Conservation (phyloP, 345 rosid genomes). For the Arabis hirsuta region DNA sequence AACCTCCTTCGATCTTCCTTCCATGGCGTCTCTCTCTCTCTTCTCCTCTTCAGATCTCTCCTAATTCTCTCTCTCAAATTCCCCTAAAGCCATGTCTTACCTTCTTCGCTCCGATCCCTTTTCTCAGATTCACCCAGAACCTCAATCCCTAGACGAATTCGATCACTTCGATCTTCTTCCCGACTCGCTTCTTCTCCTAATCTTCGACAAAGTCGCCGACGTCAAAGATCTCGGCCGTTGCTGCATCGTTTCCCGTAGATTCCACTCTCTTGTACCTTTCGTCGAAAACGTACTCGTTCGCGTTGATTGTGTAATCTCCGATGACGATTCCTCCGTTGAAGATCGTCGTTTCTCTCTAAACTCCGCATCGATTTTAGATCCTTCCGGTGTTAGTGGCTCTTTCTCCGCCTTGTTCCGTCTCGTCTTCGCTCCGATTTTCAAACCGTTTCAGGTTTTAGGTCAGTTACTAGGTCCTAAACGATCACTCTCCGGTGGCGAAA, state of each 20-base stretch:
- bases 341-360: constrained; percentile 52
- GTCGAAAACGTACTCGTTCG: constrained; percentile 91
- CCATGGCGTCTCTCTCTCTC: constrained; percentile 30
- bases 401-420: constrained; percentile 59
- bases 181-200: constrained; percentile 69
- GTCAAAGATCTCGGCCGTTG: constrained; percentile 95
- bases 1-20: constrained; percentile 21
- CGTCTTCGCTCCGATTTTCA: constrained; percentile 65
- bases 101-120: constrained; percentile 56
- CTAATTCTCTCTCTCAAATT: background rate
- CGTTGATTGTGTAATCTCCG: constrained; percentile 93
- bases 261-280: constrained; percentile 73
- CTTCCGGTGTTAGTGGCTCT: constrained; percentile 35
- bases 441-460: constrained; percentile 75
- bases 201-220: constrained; percentile 86
- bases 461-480: constrained; percentile 66
- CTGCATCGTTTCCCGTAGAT: constrained; percentile 81
- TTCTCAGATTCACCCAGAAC: constrained; percentile 58
- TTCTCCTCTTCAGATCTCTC: constrained; percentile 28
- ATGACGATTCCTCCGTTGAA: constrained; percentile 57
- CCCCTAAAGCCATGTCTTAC: constrained; percentile 32
- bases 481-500: constrained; percentile 44
- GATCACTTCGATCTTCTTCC: constrained; percentile 95
- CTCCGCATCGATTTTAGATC: constrained; percentile 40
- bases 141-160: constrained; percentile 32